Evolutionary conservation across 805 yeast genomes (phyloP).

Genomic region (Candida caryicola): DNA sequence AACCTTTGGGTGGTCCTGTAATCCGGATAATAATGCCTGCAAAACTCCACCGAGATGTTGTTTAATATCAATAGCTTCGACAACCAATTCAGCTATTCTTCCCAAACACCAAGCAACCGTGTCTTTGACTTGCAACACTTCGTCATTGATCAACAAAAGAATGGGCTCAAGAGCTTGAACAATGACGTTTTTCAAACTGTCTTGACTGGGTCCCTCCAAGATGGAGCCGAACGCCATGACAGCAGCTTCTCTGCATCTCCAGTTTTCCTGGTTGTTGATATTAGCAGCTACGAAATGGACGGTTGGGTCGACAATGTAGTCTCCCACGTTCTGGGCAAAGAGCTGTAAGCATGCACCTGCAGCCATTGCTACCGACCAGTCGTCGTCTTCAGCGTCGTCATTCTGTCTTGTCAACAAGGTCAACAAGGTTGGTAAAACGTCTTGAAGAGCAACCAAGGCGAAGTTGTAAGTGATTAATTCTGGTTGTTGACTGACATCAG

Average conservation of each 20-base stretch:
- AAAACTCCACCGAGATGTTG: constrained; percentile 68
- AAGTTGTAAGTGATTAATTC: constrained; percentile 67
- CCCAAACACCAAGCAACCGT: constrained; percentile 99
- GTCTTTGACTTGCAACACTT: constrained; percentile 81
- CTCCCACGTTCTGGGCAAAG: constrained; percentile 87
- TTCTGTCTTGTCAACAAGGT: constrained; percentile 80
- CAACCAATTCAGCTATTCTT: constrained; percentile 84
- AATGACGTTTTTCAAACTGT: constrained; percentile 63
- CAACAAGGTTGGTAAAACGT: constrained; percentile 84
- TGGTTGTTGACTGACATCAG: constrained; percentile 27
- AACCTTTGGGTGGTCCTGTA: constrained; percentile 88
- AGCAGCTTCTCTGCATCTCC: constrained; percentile 95
- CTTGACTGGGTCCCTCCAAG: constrained; percentile 86
- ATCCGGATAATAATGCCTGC: constrained; percentile 72
- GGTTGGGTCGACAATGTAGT: constrained; percentile 82
- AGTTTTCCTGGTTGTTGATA: constrained; percentile 45
- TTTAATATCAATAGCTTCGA: constrained; percentile 68
- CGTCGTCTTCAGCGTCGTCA: constrained; percentile 92
- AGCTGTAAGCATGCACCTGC: constrained; percentile 96
- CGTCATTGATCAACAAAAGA: constrained; percentile 69
- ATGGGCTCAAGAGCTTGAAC: constrained; percentile 83
- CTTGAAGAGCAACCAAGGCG: constrained; percentile 78
- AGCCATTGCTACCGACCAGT: constrained; percentile 98
- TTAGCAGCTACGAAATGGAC: constrained; percentile 78
- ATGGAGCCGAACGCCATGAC: constrained; percentile 99